Evolutionary conservation across 495 filamentous ascomycete genomes (phyloP), one percentile per base, ranked within the genome.

Genomic region (Parachaetomium inaequale): DNA sequence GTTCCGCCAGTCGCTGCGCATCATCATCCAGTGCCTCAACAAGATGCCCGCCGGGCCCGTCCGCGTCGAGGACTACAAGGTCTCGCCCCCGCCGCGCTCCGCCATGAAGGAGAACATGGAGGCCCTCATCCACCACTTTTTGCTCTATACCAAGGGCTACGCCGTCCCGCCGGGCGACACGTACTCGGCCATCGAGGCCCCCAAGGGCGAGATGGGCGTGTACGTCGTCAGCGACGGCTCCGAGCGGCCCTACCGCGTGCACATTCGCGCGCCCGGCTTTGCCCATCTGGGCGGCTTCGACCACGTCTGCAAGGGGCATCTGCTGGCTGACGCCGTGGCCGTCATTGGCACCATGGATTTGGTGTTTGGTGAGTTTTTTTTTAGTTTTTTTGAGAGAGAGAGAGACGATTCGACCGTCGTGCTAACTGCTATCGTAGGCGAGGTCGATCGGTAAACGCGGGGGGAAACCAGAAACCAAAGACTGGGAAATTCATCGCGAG

Each of bases 31-130:
- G 80, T 98, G 95, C 75, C 78, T 99, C 61, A 98, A 99, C 82
- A 89, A 97, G 83, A 99, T 99, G 91, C 93, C 95, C 19, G 81
- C 91, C 34, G 94, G 94, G 25, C 93, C 94, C 25, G 84, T 98
- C 70, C 85, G 91, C 59, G 92, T 97, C 42, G 94, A 98, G 77
- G 94, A 98, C 78, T 98, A 97, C 83, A 98, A 98, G 83, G 86
- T 99, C 74, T 88, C 89, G n/a, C 94, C 94, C 10, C 94, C 94
- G 42, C 94, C 94, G 15, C 86, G 94, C 70, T 84, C 87, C n/a
- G 95, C 94, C 66, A 99, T 99, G 94, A 99, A 99, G 83, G 94
- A 99, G 83, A 87, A 99, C 78, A 99, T 99, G 95, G 94, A 99
- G 76, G 93, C 94, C 23, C 83, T 99, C 15, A 99, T 99, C 74